Evolutionary conservation across 1,284 basidiomycete genomes (phyloP).

Genomic region (Trichosporon sp.): DNA sequence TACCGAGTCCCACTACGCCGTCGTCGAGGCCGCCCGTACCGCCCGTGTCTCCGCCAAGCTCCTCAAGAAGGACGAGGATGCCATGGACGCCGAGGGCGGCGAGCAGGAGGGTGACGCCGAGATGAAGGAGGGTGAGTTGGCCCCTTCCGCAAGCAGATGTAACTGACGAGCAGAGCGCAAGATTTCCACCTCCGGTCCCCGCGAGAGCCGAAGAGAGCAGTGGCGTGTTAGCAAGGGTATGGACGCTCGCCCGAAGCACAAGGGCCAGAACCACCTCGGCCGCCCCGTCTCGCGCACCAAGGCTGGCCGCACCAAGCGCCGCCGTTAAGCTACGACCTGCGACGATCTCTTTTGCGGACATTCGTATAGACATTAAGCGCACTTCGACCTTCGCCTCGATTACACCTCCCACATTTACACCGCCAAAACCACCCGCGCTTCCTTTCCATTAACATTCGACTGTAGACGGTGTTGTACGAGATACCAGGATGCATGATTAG

Average conservation of each 20-base stretch:
- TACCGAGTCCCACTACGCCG: slow-evolving; percentile 77
- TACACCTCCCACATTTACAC: background rate
- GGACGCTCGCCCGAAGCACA: slow-evolving; percentile 43
- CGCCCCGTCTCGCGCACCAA: slow-evolving; percentile 38
- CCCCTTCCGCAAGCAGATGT: background rate
- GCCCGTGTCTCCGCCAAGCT: slow-evolving; percentile 76
- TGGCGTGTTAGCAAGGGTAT: slow-evolving; percentile 56
- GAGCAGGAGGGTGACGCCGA: slow-evolving; percentile 61
- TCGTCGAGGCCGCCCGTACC: slow-evolving; percentile 78
- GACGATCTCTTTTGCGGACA: background rate
- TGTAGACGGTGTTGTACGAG: slow-evolving; percentile 22
- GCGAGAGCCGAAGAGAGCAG: slow-evolving; percentile 51
- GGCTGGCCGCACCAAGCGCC: slow-evolving; percentile 46
- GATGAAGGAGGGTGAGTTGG: slow-evolving; percentile 33
- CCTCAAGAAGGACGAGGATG: slow-evolving; percentile 65
- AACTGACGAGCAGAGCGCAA: slow-evolving; percentile 34
- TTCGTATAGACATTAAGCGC: background rate
- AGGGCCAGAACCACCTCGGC: no score
- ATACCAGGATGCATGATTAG: slow-evolving; percentile 30
- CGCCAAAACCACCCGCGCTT: background rate
- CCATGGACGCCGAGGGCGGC: slow-evolving; percentile 82
- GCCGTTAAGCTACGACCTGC: slow-evolving; percentile 22
- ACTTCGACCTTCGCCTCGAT: background rate
- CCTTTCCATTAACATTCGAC: slow-evolving; percentile 10
- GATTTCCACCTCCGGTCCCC: slow-evolving; percentile 55